Conservation (phyloP, 2,329 filamentous ascomycete genomes). For the Elsinoe arachidis region DNA sequence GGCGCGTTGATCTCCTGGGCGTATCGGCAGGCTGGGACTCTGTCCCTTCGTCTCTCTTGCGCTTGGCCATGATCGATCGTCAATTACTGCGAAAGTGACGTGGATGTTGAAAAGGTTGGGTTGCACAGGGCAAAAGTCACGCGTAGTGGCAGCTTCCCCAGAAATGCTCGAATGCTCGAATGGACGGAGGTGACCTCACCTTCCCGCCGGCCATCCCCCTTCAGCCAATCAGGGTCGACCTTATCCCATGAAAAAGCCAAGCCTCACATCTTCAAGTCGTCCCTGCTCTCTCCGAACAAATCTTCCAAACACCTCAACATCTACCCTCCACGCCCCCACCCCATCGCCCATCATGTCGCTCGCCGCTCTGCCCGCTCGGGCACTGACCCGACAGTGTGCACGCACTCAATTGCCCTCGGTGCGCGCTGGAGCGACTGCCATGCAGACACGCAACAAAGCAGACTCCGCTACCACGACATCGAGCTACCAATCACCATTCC, state of each 20-base stretch:
- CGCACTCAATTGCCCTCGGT: constrained; percentile 39
- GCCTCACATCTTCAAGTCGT: constrained; percentile 3
- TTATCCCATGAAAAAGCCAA: constrained; percentile 5
- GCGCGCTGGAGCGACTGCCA: constrained; percentile 33
- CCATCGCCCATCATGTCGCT: constrained; percentile 37
- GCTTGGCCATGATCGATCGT: not conserved
- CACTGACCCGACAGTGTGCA: constrained; percentile 40
- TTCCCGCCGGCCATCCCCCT: not conserved
- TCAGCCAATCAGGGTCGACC: constrained; percentile 1
- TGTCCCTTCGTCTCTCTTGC: not conserved
- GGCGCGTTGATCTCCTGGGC: not conserved
- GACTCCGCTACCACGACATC: constrained; percentile 32
- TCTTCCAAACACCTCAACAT: constrained; percentile 12
- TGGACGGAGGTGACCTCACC: not conserved
- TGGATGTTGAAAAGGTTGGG: not conserved
- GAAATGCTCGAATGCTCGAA: too few species aligned
- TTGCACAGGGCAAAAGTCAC: not conserved
- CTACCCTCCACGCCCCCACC: constrained; percentile 17
- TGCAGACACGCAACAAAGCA: constrained; percentile 37
- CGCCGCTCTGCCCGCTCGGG: constrained; percentile 38
- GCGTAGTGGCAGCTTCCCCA: too few species aligned
- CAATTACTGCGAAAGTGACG: not conserved
- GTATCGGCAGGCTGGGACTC: not conserved
- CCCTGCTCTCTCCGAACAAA: constrained; percentile 10
- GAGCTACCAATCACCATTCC: constrained; percentile 49